phyloP scores from a whole-genome alignment of 768 basidiomycete species.

The Lactifluus pinguis region DNA sequence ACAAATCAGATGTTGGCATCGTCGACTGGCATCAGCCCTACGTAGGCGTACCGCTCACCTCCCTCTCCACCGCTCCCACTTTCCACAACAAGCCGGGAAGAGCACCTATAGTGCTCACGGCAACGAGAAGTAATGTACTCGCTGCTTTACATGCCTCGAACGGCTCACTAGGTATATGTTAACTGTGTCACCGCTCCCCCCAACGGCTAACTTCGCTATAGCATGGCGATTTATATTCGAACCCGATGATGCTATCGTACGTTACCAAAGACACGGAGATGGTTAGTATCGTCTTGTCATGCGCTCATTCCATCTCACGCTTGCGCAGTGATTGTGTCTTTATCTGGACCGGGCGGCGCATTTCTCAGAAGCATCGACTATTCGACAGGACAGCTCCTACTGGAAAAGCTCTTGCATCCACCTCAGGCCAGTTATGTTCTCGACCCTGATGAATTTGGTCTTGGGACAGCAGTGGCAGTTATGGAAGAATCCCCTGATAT shows the following conservation, averaged over 20 bases:
- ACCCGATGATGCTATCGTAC: slow-evolving; percentile 55
- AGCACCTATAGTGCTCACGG: slow-evolving; percentile 41
- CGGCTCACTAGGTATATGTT: slow-evolving; percentile 58
- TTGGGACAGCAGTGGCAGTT: slow-evolving; percentile 47
- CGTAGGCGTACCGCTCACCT: slow-evolving; percentile 61
- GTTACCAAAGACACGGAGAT: slow-evolving; percentile 48
- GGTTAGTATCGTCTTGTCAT: slow-evolving; percentile 34
- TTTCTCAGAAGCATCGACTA: slow-evolving; percentile 61
- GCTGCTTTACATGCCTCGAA: slow-evolving; percentile 59
- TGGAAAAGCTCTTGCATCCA: slow-evolving; percentile 55
- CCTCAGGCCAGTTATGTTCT: slow-evolving; percentile 35
- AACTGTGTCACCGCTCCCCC: not conserved
- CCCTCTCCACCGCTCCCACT: slow-evolving; percentile 45
- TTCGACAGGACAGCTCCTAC: slow-evolving; percentile 50
- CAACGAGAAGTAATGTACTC: slow-evolving; percentile 68
- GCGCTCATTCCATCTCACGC: not conserved
- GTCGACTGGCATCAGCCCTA: slow-evolving; percentile 83
- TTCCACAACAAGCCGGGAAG: slow-evolving; percentile 36
- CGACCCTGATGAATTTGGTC: slow-evolving; percentile 48
- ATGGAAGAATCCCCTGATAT: slow-evolving; percentile 31
- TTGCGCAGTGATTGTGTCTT: slow-evolving; percentile 48
- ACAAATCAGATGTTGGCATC: slow-evolving; percentile 67
- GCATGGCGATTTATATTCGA: slow-evolving; percentile 79
- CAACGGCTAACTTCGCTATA: slow-evolving; percentile 23
- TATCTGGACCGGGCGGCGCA: slow-evolving; percentile 70